Percentiles rank a stretch among this genome's conserved stretches.
Evolutionary conservation across 2,329 filamentous ascomycete genomes (phyloP).

Genomic region (Calonectria pseudoreteaudii): DNA sequence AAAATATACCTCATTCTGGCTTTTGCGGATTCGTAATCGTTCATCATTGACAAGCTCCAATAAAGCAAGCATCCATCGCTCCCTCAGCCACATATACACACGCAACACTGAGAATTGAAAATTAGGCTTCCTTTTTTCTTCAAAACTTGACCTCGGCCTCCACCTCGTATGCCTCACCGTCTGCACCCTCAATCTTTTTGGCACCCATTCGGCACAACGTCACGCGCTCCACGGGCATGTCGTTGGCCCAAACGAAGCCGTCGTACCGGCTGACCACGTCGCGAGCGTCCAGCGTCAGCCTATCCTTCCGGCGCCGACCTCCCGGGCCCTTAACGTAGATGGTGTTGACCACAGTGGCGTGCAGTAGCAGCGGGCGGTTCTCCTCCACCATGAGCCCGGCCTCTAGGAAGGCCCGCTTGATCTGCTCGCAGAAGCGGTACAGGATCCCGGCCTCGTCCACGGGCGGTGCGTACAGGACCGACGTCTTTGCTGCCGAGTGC

Average conservation of each 20-base stretch:
- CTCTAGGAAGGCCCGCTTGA: conserved; percentile 66
- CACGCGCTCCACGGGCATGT: conserved; percentile 75
- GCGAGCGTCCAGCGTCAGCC: conserved; percentile 65
- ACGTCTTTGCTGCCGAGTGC: conserved; percentile 66
- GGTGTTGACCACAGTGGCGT: conserved; percentile 89
- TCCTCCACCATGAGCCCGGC: conserved; percentile 69
- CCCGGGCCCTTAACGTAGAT: conserved; percentile 72
- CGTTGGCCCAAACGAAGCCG: conserved; percentile 77
- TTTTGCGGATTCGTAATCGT: not conserved
- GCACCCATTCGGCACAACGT: conserved; percentile 92
- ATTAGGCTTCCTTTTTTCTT: conserved; percentile 28
- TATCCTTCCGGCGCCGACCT: conserved; percentile 47
- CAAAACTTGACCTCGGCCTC: conserved; percentile 61
- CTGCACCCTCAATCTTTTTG: conserved; percentile 68
- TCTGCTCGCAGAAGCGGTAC: conserved; percentile 66
- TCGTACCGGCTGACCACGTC: conserved; percentile 70
- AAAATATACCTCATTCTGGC: not conserved
- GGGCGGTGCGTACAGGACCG: conserved; percentile 75
- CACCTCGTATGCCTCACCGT: conserved; percentile 66
- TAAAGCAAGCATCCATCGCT: not conserved
- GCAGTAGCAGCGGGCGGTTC: conserved; percentile 75
- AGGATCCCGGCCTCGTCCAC: conserved; percentile 64
- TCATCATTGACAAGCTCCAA: not conserved
- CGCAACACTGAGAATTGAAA: not conserved
- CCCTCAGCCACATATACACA: not conserved